Conservation (phyloP, 2,329 filamentous ascomycete genomes). For the Dryadomyces quercus-mongolicae region DNA sequence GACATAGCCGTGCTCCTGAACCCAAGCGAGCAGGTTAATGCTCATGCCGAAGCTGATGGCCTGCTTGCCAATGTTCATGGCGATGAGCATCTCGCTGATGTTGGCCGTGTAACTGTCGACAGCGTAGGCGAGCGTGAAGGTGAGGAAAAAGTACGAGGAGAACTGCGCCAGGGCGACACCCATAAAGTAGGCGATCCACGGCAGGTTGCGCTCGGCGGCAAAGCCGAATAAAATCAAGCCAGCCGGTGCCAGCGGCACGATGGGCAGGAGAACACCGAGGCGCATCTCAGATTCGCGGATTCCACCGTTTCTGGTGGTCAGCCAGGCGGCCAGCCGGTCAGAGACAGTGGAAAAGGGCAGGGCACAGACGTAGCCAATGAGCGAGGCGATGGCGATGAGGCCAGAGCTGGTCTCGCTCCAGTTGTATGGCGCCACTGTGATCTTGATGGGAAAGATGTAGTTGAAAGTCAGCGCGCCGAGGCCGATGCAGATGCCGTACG, state of each 20-base stretch:
- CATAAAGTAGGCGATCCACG: constrained; percentile 34
- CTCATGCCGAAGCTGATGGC: constrained; percentile 42
- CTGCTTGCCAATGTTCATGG: constrained; percentile 46
- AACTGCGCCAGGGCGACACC: constrained; percentile 37
- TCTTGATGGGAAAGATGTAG: constrained; percentile 35
- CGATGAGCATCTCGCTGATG: constrained; percentile 50
- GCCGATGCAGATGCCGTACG: constrained; percentile 34
- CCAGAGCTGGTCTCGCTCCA: constrained; percentile 32
- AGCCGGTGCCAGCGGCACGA: constrained; percentile 25
- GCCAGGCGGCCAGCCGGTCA: constrained; percentile 28
- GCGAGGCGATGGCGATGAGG: constrained; percentile 29
- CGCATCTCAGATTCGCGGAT: constrained; percentile 37
- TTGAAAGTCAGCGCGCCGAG: constrained; percentile 37
- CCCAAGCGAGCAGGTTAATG: constrained; percentile 37
- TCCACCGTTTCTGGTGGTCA: constrained; percentile 30
- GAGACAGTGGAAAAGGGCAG: constrained; percentile 30
- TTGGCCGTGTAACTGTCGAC: constrained; percentile 47
- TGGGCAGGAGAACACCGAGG: constrained; percentile 24
- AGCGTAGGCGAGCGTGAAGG: constrained; percentile 47
- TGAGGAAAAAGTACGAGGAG: constrained; percentile 41
- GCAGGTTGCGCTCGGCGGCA: constrained; percentile 24
- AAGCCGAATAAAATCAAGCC: constrained; percentile 31
- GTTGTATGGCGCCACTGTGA: constrained; percentile 30
- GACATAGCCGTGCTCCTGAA: constrained; percentile 33
- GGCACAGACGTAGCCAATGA: constrained; percentile 24